Percentiles rank a stretch among this genome's conserved stretches.
Evolutionary conservation across 1,284 basidiomycete genomes (phyloP).

Genomic region (Ganoderma boninense): DNA sequence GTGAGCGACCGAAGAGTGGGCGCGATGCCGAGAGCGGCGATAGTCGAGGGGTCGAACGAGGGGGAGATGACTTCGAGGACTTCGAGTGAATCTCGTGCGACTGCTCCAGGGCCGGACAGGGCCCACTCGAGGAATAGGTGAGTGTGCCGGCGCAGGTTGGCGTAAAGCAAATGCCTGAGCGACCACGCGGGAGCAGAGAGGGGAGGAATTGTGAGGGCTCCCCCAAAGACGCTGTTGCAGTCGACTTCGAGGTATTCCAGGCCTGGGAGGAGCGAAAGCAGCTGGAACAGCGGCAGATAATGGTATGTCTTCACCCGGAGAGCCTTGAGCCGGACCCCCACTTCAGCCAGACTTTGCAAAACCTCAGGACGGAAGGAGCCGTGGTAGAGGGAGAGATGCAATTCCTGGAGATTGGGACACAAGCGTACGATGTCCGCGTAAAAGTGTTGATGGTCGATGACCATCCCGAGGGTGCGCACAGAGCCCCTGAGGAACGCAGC

Average conservation of each 20-base stretch:
- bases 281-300: constrained; percentile 27
- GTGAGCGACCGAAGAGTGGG: constrained; percentile 15
- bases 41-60: not conserved
- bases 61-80: constrained; percentile 12
- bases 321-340: constrained; percentile 13
- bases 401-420: constrained; percentile 23
- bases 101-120: constrained; percentile 15
- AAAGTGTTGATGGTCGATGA: constrained; percentile 29
- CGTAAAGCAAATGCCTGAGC: constrained; percentile 25
- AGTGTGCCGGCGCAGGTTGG: constrained; percentile 15
- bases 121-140: constrained; percentile 26
- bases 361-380: constrained; percentile 22
- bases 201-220: constrained; percentile 1
- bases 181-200: constrained; percentile 15
- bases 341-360: constrained; percentile 11
- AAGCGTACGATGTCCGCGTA: constrained; percentile 21
- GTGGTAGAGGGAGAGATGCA: constrained; percentile 28
- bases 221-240: constrained; percentile 13
- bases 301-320: constrained; percentile 26
- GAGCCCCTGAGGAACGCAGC: constrained; percentile 7
- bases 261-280: constrained; percentile 18
- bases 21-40: constrained; percentile 7
- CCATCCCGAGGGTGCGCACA: constrained; percentile 22
- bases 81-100: constrained; percentile 6
- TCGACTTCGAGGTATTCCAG: constrained; percentile 29